A percentile compares a stretch with the other conserved stretches of the same genome.
These are phyloP conservation scores for Bryopsis sp. DNA, from an alignment of 139 green algal genomes.

Conservation along the genomic window DNA sequence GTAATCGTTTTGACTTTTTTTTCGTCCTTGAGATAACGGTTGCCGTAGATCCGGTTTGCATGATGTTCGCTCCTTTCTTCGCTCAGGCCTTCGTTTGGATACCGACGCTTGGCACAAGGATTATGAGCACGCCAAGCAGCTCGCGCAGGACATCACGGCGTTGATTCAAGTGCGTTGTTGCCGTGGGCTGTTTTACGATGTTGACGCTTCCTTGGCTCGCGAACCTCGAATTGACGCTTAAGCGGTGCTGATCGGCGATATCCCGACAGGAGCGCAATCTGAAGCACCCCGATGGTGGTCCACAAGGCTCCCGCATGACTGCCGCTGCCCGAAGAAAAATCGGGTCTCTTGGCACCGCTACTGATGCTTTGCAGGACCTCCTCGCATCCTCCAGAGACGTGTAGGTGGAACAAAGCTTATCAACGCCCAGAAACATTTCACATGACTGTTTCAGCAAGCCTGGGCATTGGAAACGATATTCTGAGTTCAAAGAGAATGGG, in stretches of 20 bases:
- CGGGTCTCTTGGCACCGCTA: slow-evolving; percentile 47
- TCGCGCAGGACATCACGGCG: slow-evolving; percentile 50
- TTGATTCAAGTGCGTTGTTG: slow-evolving; percentile 51
- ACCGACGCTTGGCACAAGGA: slow-evolving; percentile 60
- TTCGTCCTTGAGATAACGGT: no score
- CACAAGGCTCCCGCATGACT: slow-evolving; percentile 67
- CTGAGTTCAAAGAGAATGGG: neutral
- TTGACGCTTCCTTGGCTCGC: neutral
- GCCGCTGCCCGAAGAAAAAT: slow-evolving; percentile 70
- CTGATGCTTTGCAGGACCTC: slow-evolving; percentile 51
- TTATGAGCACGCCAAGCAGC: slow-evolving; percentile 53
- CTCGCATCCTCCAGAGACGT: slow-evolving; percentile 22
- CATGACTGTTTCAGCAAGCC: no score
- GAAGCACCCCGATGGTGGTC: slow-evolving; percentile 46
- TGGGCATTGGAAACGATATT: no score
- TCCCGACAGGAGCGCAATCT: slow-evolving; percentile 65
- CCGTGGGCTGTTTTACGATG: neutral
- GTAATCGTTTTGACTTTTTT: no score
- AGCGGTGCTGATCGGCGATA: neutral
- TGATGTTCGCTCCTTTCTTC: neutral
- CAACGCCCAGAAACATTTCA: neutral
- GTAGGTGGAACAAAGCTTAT: neutral
- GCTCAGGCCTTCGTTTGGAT: slow-evolving; percentile 43
- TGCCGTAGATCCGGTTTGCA: neutral
- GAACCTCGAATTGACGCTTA: neutral